Conservation (phyloP, 2,329 filamentous ascomycete species). For the Sporothrix brasiliensis region DNA sequence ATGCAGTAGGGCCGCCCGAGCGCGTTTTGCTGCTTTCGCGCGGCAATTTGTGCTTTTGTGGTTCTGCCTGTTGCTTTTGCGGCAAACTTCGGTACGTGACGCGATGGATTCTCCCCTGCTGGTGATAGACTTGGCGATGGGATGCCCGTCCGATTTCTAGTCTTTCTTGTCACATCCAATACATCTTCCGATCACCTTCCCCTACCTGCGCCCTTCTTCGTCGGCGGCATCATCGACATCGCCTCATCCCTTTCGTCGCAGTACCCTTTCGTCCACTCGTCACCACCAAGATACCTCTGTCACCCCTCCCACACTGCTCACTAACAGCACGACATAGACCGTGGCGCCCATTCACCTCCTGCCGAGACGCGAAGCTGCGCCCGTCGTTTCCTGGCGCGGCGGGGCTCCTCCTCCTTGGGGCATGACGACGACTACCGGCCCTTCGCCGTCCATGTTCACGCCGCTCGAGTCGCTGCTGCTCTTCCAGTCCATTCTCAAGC, state of each 20-base stretch:
- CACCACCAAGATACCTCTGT: neutral
- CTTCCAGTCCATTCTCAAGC: constrained; percentile 42
- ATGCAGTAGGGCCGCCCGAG: neutral
- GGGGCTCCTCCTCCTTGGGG: constrained; percentile 39
- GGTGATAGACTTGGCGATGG: constrained; percentile 2
- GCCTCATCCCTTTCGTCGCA: neutral
- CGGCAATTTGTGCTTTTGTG: constrained; percentile 14
- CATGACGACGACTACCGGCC: constrained; percentile 42
- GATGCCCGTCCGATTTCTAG: neutral
- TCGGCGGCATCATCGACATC: neutral
- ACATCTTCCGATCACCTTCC: neutral
- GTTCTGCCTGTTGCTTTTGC: neutral
- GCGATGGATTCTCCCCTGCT: neutral
- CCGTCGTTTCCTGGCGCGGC: constrained; percentile 44
- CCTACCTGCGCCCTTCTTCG: neutral
- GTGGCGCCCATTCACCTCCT: constrained; percentile 46
- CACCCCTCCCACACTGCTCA: neutral
- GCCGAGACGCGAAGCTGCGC: constrained; percentile 42
- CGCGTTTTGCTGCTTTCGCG: constrained; percentile 19
- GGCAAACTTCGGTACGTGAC: constrained; percentile 23
- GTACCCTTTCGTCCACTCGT: too few relatives aligned
- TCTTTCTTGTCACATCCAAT: neutral
- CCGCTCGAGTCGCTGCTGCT: constrained; percentile 45
- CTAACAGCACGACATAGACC: constrained; percentile 32
- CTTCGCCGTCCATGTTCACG: constrained; percentile 38